phyloP scores from a whole-genome alignment of 768 basidiomycete genomes.

The Russula sp. region DNA sequence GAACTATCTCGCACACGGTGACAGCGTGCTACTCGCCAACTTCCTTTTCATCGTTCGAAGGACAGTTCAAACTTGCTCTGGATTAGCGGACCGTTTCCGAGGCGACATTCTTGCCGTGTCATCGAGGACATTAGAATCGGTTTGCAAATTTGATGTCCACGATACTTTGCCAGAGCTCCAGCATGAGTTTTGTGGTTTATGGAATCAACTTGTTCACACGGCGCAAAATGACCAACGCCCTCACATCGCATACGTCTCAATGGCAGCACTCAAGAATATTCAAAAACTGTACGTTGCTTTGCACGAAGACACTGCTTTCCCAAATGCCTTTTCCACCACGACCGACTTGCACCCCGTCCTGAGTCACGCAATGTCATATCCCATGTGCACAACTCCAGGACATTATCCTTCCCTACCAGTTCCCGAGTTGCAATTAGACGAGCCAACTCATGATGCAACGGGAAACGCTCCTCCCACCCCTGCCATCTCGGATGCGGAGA shows the following conservation, averaged over 20 bases:
- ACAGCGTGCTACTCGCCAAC: background rate
- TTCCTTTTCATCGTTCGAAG: background rate
- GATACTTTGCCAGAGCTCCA: background rate
- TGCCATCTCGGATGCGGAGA: too few species aligned
- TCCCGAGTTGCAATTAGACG: background rate
- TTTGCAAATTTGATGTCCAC: background rate
- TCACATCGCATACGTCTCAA: background rate
- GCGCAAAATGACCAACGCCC: background rate
- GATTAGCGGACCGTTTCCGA: background rate
- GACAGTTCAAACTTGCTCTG: background rate
- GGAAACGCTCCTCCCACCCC: background rate
- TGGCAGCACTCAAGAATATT: background rate
- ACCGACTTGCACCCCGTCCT: background rate
- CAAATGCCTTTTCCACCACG: background rate
- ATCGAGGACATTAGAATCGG: background rate
- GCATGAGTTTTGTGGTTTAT: constrained; percentile 4
- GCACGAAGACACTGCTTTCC: background rate
- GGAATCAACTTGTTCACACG: background rate
- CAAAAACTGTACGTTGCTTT: background rate
- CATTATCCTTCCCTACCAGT: background rate
- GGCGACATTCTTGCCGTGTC: background rate
- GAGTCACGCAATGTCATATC: background rate
- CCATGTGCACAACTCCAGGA: background rate
- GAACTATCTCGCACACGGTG: background rate
- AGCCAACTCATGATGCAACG: background rate